Percentiles rank a stretch among this genome's conserved stretches.
Evolutionary conservation across 1,284 basidiomycete species (phyloP).

Genomic region (Rhodotorula glutinis): DNA sequence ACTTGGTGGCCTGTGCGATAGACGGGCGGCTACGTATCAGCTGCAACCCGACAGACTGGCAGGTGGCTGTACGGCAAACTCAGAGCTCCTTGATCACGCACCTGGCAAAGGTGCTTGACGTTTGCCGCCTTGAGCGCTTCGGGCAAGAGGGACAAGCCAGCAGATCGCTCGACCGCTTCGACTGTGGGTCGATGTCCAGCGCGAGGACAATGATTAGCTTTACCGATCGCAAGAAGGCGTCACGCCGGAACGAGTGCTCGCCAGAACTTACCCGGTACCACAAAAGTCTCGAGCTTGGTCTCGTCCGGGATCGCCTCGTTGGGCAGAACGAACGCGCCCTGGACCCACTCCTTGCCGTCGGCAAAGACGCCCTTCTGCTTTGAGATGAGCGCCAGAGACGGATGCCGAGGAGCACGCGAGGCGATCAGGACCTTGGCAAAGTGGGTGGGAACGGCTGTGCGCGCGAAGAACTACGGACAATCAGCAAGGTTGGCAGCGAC

Average conservation of each 20-base stretch:
- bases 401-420: slow-evolving; percentile 55
- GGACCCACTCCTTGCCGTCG: slow-evolving; percentile 63
- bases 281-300: slow-evolving; percentile 71
- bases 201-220: not conserved
- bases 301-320: slow-evolving; percentile 85
- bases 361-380: not conserved
- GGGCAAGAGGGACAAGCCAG: slow-evolving; percentile 85
- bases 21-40: not conserved
- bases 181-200: slow-evolving; percentile 57
- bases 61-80: not conserved
- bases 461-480: slow-evolving; percentile 45
- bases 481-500: not conserved
- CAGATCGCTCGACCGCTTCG: slow-evolving; percentile 84
- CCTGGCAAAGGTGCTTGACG: slow-evolving; percentile 76
- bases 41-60: not conserved
- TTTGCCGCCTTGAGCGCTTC: slow-evolving; percentile 64
- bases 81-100: slow-evolving; percentile 46
- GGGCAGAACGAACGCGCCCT: slow-evolving; percentile 91
- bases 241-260: not conserved
- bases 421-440: slow-evolving; percentile 95
- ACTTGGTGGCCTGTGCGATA: slow-evolving; percentile 61
- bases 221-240: too few species aligned
- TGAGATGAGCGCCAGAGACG: slow-evolving; percentile 8
- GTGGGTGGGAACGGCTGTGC: slow-evolving; percentile 84
- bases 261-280: slow-evolving; percentile 64